Evolutionary conservation across 352 stramenopile species (phyloP).

Genomic region (Phytopythium helicoides): DNA sequence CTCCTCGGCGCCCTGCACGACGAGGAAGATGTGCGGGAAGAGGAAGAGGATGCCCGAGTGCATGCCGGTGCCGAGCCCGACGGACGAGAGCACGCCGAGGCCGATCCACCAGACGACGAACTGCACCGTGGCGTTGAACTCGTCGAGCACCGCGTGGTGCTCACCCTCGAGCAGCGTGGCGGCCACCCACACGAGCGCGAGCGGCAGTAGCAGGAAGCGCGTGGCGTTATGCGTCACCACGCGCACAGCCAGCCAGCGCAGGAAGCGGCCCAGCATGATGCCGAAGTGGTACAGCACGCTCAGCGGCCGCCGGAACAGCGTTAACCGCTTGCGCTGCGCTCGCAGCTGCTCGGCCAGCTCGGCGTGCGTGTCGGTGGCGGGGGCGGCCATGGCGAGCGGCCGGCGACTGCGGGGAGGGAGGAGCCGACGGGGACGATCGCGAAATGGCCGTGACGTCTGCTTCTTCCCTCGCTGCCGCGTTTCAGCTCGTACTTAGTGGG

Average conservation of each 20-base stretch:
- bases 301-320: slow-evolving; percentile 74
- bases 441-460: slow-evolving; percentile 2
- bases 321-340: slow-evolving; percentile 80
- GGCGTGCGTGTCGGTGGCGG: slow-evolving; percentile 5
- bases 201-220: slow-evolving; percentile 74
- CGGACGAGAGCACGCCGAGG: slow-evolving; percentile 91
- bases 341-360: slow-evolving; percentile 59
- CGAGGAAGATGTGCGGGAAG: slow-evolving; percentile 94
- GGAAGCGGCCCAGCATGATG: slow-evolving; percentile 71
- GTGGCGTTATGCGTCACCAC: slow-evolving; percentile 68
- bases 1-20: slow-evolving; percentile 85
- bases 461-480: background rate
- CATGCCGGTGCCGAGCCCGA: slow-evolving; percentile 93
- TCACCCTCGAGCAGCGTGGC: slow-evolving; percentile 67
- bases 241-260: slow-evolving; percentile 64
- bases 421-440: too few species aligned
- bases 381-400: slow-evolving; percentile 1
- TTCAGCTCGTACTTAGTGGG: background rate
- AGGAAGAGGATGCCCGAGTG: slow-evolving; percentile 94
- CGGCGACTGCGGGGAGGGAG: background rate
- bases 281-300: slow-evolving; percentile 80
- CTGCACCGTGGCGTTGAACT: slow-evolving; percentile 82
- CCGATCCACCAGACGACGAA: slow-evolving; percentile 94
- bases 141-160: slow-evolving; percentile 72
- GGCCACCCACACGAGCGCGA: slow-evolving; percentile 62